These are phyloP conservation scores for Yamadazyma taylorii DNA, from an alignment of 1,139 yeast species.

Conservation along the genomic window DNA sequence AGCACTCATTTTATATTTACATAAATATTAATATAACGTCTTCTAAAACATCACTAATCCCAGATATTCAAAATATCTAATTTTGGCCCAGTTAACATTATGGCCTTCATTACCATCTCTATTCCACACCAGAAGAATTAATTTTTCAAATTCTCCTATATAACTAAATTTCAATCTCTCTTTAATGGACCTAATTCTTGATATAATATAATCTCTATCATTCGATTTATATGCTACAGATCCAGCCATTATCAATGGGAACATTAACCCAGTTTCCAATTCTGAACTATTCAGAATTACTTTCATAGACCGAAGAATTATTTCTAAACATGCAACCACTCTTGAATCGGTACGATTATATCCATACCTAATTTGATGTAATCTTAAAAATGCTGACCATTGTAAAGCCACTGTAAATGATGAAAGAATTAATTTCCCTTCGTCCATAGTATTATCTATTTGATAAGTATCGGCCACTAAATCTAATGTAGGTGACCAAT, in stretches of 20 bases:
- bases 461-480: constrained; percentile 10
- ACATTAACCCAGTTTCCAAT: constrained; percentile 21
- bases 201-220: constrained; percentile 18
- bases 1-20: not conserved
- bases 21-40: too few species aligned
- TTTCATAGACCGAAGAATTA: constrained; percentile 18
- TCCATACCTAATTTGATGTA: constrained; percentile 21
- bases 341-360: constrained; percentile 19
- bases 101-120: constrained; percentile 18
- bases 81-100: constrained; percentile 22
- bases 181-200: constrained; percentile 16
- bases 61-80: constrained; percentile 19
- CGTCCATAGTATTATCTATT: constrained; percentile 10
- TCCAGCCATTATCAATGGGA: constrained; percentile 25
- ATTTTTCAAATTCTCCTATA: constrained; percentile 19
- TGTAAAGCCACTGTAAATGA: constrained; percentile 21
- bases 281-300: constrained; percentile 15
- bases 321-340: constrained; percentile 18
- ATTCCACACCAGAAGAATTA: constrained; percentile 19
- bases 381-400: constrained; percentile 22
- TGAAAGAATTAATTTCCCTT: constrained; percentile 13
- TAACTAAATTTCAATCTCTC: constrained; percentile 19
- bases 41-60: constrained; percentile 23
- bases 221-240: constrained; percentile 17
- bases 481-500: constrained; percentile 19